Conservation (phyloP, 2,329 filamentous ascomycete species). For the Harringtonia lauricola region DNA sequence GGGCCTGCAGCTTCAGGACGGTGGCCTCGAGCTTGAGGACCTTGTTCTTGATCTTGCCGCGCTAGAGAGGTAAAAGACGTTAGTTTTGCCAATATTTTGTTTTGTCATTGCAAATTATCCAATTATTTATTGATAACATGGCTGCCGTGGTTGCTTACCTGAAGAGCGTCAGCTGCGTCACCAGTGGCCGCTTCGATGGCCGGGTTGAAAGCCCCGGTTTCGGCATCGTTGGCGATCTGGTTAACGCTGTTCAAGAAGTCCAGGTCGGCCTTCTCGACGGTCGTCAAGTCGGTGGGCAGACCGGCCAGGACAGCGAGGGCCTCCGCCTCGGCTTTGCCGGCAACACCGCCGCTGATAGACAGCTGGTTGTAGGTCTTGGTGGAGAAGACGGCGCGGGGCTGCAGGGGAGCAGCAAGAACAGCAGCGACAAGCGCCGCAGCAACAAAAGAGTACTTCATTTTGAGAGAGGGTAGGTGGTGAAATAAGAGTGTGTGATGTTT, state of each 20-base stretch:
- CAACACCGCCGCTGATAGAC: constrained; percentile 23
- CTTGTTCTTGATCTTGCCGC: constrained; percentile 39
- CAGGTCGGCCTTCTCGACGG: constrained; percentile 27
- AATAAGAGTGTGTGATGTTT: neutral
- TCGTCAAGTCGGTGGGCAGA: constrained; percentile 22
- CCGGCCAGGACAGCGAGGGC: constrained; percentile 19
- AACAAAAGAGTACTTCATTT: constrained; percentile 18
- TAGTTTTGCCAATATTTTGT: neutral
- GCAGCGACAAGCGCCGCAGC: constrained; percentile 11
- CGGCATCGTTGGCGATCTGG: constrained; percentile 33
- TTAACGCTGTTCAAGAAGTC: constrained; percentile 28
- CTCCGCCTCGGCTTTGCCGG: constrained; percentile 22
- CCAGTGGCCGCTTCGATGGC: constrained; percentile 29
- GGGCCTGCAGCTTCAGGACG: constrained; percentile 30
- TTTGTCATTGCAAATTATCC: constrained; percentile 6
- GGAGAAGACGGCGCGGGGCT: constrained; percentile 16
- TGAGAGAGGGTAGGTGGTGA: constrained; percentile 1
- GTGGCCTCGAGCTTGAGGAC: constrained; percentile 35
- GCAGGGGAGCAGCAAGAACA: constrained; percentile 14
- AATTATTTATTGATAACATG: too few species aligned
- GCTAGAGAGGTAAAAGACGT: constrained; percentile 9
- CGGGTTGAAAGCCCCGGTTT: constrained; percentile 32
- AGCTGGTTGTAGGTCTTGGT: constrained; percentile 23
- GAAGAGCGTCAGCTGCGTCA: constrained; percentile 25
- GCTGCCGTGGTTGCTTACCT: constrained; percentile 18